Conservation (phyloP, 2,329 filamentous ascomycete genomes). For the Ophiocordyceps camponoti-rufipedis region DNA sequence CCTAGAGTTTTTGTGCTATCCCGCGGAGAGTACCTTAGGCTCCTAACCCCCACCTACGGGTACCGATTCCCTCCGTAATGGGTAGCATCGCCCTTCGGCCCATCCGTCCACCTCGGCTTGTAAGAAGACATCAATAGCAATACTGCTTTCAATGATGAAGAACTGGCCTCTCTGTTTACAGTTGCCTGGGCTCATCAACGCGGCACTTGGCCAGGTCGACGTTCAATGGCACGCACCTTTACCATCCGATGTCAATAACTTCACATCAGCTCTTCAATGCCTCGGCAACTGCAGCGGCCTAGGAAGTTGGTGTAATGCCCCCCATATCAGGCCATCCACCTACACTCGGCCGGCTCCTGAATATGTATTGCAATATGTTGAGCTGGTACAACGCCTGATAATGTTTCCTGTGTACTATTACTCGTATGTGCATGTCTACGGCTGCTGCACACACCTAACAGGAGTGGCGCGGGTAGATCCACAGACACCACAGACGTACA, state of each 20-base stretch:
- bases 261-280: constrained; percentile 31
- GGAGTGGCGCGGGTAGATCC: constrained; percentile 26
- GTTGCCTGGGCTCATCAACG: background rate
- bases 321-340: constrained; percentile 51
- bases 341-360: constrained; percentile 36
- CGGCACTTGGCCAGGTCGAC: constrained; percentile 11
- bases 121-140: too few relatives aligned
- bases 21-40: too few relatives aligned
- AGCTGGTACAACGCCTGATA: constrained; percentile 34
- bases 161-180: too few relatives aligned
- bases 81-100: too few relatives aligned
- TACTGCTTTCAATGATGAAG: too few relatives aligned
- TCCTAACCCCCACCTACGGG: too few relatives aligned
- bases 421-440: background rate
- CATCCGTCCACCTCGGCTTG: too few relatives aligned
- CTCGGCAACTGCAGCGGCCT: constrained; percentile 31
- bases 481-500: constrained; percentile 72
- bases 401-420: too few relatives aligned
- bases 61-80: too few relatives aligned
- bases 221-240: constrained; percentile 40
- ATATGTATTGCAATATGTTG: constrained; percentile 57
- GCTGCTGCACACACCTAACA: constrained; percentile 9
- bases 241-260: constrained; percentile 38
- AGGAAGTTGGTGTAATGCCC: constrained; percentile 80
- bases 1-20: too few relatives aligned